Evolutionary conservation across 1,284 basidiomycete genomes (phyloP).

Genomic region (Marasmius oreades): DNA sequence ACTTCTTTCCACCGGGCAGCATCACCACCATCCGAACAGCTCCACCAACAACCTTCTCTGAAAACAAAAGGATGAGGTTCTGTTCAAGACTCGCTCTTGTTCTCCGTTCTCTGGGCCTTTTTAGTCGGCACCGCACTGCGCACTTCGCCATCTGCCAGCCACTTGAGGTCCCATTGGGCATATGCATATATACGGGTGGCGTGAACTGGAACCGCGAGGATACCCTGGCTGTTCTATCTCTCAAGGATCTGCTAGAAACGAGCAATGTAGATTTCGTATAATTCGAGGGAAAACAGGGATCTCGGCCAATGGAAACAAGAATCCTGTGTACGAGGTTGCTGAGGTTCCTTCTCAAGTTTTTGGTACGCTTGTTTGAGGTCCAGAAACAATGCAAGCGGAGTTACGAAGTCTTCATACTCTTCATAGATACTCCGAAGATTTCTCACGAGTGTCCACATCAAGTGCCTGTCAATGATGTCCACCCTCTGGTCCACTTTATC

Average conservation of each 20-base stretch:
- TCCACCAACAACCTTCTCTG: no score
- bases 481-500: no score
- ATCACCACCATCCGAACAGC: no score
- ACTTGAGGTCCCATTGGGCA: neutral
- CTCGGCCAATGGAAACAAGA: no score
- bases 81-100: no score
- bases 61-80: no score
- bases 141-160: neutral
- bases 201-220: neutral
- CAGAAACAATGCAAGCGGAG: neutral
- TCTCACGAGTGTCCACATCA: neutral
- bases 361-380: neutral
- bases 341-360: no score
- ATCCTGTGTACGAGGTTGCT: no score
- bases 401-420: neutral
- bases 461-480: neutral
- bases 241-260: neutral
- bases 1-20: no score
- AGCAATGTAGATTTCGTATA: neutral
- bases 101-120: no score
- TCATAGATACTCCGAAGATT: neutral
- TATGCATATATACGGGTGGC: neutral
- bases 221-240: neutral
- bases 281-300: no score
- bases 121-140: no score